A percentile compares a stretch with the other conserved stretches of the same genome.
phyloP scores from a whole-genome alignment of 306 rosid species.

The Hylodesmum podocarpum region DNA sequence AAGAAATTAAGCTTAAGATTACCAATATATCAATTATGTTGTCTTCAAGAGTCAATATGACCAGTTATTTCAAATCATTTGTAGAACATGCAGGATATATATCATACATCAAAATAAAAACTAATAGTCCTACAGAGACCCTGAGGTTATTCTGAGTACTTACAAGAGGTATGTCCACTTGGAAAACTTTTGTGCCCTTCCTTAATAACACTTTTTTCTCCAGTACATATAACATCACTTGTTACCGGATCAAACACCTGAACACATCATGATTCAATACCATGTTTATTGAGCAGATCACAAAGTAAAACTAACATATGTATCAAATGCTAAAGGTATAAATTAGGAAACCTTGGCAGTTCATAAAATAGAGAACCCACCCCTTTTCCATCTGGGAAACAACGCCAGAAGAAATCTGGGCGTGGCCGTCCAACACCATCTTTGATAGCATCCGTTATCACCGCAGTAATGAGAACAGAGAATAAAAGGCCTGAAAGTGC shows the following conservation, averaged over 20 bases:
- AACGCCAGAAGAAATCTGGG: conserved; percentile 93
- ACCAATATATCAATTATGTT: neutral
- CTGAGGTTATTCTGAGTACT: conserved; percentile 30
- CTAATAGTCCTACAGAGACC: conserved; percentile 8
- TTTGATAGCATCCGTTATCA: conserved; percentile 78
- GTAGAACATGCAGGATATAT: neutral
- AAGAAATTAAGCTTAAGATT: neutral
- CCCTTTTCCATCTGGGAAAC: conserved; percentile 79
- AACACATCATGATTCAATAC: conserved; percentile 16
- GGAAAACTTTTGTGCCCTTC: conserved; percentile 95
- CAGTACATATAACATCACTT: conserved; percentile 56
- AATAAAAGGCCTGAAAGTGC: conserved; percentile 67
- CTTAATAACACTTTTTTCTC: conserved; percentile 56
- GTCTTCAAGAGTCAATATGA: neutral
- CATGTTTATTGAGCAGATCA: conserved; percentile 2
- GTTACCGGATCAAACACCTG: conserved; percentile 60
- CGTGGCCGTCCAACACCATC: conserved; percentile 89
- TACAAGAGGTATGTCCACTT: conserved; percentile 89
- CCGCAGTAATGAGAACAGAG: conserved; percentile 69
- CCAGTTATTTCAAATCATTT: neutral
- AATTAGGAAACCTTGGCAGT: neutral
- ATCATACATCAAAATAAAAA: conserved; percentile 12
- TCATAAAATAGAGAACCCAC: conserved; percentile 35
- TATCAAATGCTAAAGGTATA: neutral
- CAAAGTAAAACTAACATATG: neutral